Evolutionary conservation across 78 protist species (phyloP).

Genomic region (Dictyostelium firmibasis): DNA sequence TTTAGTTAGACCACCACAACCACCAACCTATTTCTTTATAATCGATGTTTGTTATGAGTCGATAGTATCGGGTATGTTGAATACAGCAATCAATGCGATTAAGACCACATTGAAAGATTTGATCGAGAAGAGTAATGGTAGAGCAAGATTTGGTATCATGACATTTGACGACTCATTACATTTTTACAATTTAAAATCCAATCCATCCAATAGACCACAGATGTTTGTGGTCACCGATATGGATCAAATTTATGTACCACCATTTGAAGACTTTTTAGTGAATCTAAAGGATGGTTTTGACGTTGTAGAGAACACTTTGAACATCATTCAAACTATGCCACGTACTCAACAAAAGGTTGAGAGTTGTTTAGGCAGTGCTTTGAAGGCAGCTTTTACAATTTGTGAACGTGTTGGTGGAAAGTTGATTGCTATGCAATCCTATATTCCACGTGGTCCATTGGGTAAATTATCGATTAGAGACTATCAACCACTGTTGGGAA

Average conservation of each 20-base stretch:
- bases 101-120: slow-evolving; percentile 46
- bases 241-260: slow-evolving; percentile 62
- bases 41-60: slow-evolving; percentile 89
- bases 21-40: slow-evolving; percentile 88
- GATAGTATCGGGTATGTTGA: slow-evolving; percentile 77
- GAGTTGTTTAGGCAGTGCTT: slow-evolving; percentile 71
- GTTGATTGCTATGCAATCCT: slow-evolving; percentile 56
- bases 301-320: slow-evolving; percentile 25
- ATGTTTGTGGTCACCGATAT: slow-evolving; percentile 83
- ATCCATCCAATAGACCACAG: slow-evolving; percentile 56
- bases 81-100: slow-evolving; percentile 70
- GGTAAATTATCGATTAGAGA: slow-evolving; percentile 75
- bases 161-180: slow-evolving; percentile 81
- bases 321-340: slow-evolving; percentile 46
- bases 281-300: slow-evolving; percentile 58
- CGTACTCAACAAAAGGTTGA: slow-evolving; percentile 67
- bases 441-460: slow-evolving; percentile 74
- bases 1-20: slow-evolving; percentile 88
- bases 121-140: slow-evolving; percentile 31
- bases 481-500: slow-evolving; percentile 56
- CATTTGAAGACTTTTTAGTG: slow-evolving; percentile 77
- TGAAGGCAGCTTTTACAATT: slow-evolving; percentile 47
- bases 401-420: slow-evolving; percentile 81
- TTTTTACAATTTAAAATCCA: slow-evolving; percentile 65
- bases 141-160: slow-evolving; percentile 80